These are phyloP conservation scores for Suillus cothurnatus DNA, from an alignment of 768 basidiomycete genomes.

Conservation along the genomic window DNA sequence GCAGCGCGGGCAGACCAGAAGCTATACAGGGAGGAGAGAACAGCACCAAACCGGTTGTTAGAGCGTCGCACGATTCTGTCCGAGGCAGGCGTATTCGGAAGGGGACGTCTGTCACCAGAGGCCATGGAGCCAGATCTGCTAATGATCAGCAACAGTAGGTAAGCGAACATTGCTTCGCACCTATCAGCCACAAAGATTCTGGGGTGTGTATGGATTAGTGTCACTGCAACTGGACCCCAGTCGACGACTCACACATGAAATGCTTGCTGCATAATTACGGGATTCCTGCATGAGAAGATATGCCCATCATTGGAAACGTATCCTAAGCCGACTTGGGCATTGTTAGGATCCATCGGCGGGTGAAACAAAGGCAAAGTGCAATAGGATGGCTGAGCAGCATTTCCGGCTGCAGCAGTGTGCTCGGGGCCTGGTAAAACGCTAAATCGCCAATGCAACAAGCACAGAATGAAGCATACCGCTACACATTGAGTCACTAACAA, in stretches of 20 bases:
- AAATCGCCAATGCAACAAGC: neutral
- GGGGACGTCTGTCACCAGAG: conserved; percentile 42
- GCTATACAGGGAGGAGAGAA: conserved; percentile 52
- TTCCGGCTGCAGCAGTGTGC: conserved; percentile 42
- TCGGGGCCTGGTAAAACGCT: conserved; percentile 43
- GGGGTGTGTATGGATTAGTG: neutral
- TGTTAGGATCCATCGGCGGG: conserved; percentile 31
- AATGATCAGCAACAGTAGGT: neutral
- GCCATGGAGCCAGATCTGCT: conserved; percentile 56
- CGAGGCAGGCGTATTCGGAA: conserved; percentile 44
- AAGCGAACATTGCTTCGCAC: conserved; percentile 25
- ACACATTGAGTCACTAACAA: conserved; percentile 52
- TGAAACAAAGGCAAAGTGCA: conserved; percentile 60
- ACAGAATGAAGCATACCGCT: conserved; percentile 33
- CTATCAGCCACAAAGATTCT: conserved; percentile 60
- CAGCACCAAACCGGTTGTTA: conserved; percentile 59
- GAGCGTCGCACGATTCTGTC: conserved; percentile 36
- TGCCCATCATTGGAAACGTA: conserved; percentile 62
- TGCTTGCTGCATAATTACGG: conserved; percentile 50
- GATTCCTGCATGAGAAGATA: conserved; percentile 54
- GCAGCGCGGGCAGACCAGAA: conserved; percentile 59
- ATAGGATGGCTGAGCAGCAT: conserved; percentile 50
- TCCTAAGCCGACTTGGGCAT: conserved; percentile 36
- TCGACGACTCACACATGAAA: conserved; percentile 56
- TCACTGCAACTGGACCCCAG: neutral